These are phyloP conservation scores for Phytophthora agathidicida DNA, from an alignment of 352 stramenopile genomes.

Conservation along the genomic window DNA sequence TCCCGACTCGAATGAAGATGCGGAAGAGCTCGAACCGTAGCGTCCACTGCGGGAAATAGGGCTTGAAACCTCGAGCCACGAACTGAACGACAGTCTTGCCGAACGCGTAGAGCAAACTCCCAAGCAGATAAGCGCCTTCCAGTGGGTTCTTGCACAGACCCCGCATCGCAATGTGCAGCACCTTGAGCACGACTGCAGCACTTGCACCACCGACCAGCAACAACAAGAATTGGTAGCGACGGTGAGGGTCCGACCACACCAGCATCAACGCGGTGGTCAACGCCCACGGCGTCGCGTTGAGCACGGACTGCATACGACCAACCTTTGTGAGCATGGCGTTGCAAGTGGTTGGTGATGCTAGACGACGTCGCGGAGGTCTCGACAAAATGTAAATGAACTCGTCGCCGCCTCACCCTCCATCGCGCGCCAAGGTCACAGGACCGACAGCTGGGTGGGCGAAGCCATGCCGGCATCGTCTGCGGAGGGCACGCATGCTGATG, in stretches of 20 bases:
- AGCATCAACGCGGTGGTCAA: conserved; percentile 14
- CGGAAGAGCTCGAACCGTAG: conserved; percentile 45
- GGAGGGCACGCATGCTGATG: conserved; percentile 27
- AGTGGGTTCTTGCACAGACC: conserved; percentile 34
- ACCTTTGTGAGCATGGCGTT: conserved; percentile 21
- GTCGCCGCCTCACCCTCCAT: not conserved
- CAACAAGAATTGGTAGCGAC: conserved; percentile 15
- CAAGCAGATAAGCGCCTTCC: conserved; percentile 27
- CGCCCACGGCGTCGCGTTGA: conserved; percentile 13
- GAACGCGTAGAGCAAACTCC: conserved; percentile 25
- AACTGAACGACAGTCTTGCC: conserved; percentile 22
- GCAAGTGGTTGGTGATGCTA: not conserved
- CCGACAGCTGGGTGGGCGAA: conserved; percentile 25
- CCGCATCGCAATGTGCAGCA: conserved; percentile 29
- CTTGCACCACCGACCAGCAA: conserved; percentile 16
- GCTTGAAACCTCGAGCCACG: conserved; percentile 31
- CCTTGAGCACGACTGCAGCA: conserved; percentile 20
- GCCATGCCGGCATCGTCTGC: conserved; percentile 30
- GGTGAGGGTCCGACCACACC: conserved; percentile 21
- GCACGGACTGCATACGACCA: conserved; percentile 7
- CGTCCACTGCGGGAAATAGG: conserved; percentile 49
- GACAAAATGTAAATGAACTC: conserved; percentile 23
- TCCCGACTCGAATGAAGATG: conserved; percentile 29
- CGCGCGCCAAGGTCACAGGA: not conserved
- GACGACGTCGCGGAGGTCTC: conserved; percentile 2